A percentile compares a stretch with the other conserved stretches of the same genome.
These are phyloP conservation scores for Coniochaeta hoffmannii DNA, from an alignment of 2,329 filamentous ascomycete genomes.

Conservation along the genomic window DNA sequence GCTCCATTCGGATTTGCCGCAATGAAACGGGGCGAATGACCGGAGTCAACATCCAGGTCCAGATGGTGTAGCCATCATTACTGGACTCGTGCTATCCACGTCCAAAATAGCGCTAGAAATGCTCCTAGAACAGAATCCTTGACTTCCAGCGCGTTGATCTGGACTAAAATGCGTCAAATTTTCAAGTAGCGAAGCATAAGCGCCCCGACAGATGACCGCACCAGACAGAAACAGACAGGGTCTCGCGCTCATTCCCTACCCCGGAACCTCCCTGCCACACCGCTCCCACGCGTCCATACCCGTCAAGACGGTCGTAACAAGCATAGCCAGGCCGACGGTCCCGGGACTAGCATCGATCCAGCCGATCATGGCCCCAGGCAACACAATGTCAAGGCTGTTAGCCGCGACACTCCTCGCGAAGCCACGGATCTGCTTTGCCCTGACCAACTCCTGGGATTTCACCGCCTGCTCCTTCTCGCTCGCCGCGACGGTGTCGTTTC, in stretches of 20 bases:
- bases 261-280: conserved; percentile 19
- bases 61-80: too few species aligned
- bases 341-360: conserved; percentile 48
- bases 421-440: conserved; percentile 19
- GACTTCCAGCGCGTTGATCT: too few species aligned
- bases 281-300: conserved; percentile 54
- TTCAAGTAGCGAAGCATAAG: too few species aligned
- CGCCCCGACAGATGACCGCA: too few species aligned
- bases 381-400: conserved; percentile 53
- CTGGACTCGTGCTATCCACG: too few species aligned
- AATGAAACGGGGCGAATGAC: too few species aligned
- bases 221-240: too few species aligned
- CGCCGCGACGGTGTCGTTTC: conserved; percentile 2
- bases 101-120: too few species aligned
- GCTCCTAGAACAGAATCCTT: too few species aligned
- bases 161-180: too few species aligned
- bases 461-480: conserved; percentile 5
- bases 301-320: conserved; percentile 55
- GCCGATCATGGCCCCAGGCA: conserved; percentile 53
- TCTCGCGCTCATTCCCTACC: background rate
- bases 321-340: conserved; percentile 49
- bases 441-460: conserved; percentile 9
- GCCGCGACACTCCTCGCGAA: conserved; percentile 43
- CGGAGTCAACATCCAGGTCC: too few species aligned
- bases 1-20: too few species aligned